phyloP scores from a whole-genome alignment of 2,329 filamentous ascomycete genomes.

The Bipolaris bicolor region DNA sequence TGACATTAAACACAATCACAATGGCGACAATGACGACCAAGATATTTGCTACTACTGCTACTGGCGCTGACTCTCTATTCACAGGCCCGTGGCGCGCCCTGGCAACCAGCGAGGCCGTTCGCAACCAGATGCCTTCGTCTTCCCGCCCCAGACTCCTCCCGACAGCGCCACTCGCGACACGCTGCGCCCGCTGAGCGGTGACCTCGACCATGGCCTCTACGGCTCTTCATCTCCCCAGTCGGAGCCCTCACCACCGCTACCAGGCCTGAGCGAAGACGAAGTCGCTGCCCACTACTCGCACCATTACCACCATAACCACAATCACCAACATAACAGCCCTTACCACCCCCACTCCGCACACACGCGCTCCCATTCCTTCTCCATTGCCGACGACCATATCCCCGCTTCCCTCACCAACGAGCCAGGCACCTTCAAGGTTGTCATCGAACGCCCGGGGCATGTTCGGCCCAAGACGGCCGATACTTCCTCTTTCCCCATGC shows the following conservation, averaged over 20 bases:
- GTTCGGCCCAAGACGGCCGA: conserved; percentile 70
- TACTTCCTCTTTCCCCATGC: conserved; percentile 59
- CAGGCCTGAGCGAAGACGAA: conserved; percentile 25
- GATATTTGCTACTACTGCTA: neutral
- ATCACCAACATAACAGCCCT: neutral
- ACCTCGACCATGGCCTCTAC: conserved; percentile 46
- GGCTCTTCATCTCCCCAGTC: conserved; percentile 41
- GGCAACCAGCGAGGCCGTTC: conserved; percentile 44
- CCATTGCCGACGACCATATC: conserved; percentile 71
- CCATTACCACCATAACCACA: conserved; percentile 3
- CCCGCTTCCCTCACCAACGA: conserved; percentile 59
- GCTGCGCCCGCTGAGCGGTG: conserved; percentile 44
- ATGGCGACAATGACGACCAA: neutral
- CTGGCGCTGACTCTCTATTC: conserved; percentile 21
- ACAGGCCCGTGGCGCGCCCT: conserved; percentile 46
- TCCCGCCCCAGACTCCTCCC: conserved; percentile 48
- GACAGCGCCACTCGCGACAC: conserved; percentile 45
- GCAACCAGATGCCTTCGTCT: conserved; percentile 46
- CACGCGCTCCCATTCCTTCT: conserved; percentile 73
- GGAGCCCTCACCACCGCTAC: conserved; percentile 34
- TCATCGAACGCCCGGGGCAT: conserved; percentile 73
- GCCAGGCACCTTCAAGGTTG: conserved; percentile 75
- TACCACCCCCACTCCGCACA: conserved; percentile 21
- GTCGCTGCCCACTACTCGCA: conserved; percentile 11
- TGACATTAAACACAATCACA: neutral